Percentiles rank a stretch among this genome's conserved stretches.
Evolutionary conservation across 2,329 filamentous ascomycete species (phyloP).

Genomic region (Aspergillus brunneoviolaceus): DNA sequence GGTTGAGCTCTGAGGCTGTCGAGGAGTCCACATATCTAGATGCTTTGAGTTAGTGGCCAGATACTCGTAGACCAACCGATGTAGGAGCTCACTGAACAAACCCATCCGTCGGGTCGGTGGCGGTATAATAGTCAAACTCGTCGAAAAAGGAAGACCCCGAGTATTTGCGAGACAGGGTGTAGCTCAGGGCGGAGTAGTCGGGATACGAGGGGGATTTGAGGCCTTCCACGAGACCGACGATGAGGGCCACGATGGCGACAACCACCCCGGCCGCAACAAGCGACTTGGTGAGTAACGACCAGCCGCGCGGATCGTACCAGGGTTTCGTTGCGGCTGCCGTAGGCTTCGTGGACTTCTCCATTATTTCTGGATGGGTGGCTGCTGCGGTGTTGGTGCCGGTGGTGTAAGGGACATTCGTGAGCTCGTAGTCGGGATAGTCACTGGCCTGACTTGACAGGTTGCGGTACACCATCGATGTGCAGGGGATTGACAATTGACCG

Average conservation of each 20-base stretch:
- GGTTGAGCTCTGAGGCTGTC: constrained; percentile 47
- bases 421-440: no score
- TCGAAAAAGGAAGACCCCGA: constrained; percentile 45
- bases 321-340: not conserved
- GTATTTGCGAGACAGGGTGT: constrained; percentile 45
- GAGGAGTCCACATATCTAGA: constrained; percentile 42
- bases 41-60: not conserved
- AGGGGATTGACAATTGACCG: no score
- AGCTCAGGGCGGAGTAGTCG: constrained; percentile 43
- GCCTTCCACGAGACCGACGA: constrained; percentile 47
- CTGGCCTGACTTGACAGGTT: no score
- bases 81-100: constrained; percentile 47
- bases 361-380: not conserved
- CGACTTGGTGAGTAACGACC: constrained; percentile 55
- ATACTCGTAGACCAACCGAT: not conserved
- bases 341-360: not conserved
- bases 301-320: constrained; percentile 53
- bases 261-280: constrained; percentile 41
- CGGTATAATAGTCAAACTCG: constrained; percentile 47
- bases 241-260: constrained; percentile 48
- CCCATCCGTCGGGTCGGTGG: constrained; percentile 45
- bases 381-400: not conserved
- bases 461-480: no score
- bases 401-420: not conserved
- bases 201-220: constrained; percentile 43